phyloP scores from a whole-genome alignment of 2,329 filamentous ascomycete species.

The Boeremia exigua region DNA sequence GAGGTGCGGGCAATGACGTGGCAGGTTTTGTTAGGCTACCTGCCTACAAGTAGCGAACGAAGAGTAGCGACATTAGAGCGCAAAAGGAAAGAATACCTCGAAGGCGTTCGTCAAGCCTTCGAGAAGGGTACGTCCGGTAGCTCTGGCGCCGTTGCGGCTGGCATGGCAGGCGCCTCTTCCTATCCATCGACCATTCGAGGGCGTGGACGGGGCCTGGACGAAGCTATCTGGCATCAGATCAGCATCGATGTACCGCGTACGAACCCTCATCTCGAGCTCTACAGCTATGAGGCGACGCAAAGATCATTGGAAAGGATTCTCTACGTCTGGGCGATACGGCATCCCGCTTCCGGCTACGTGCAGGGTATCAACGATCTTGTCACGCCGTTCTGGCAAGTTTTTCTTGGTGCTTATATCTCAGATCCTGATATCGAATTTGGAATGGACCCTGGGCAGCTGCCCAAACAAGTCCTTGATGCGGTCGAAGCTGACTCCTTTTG shows the following conservation, averaged over 20 bases:
- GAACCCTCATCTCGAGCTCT: constrained; percentile 93
- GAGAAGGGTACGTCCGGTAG: constrained; percentile 58
- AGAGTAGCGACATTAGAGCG: constrained; percentile 88
- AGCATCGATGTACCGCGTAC: constrained; percentile 97
- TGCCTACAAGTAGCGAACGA: constrained; percentile 95
- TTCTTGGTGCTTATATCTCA: constrained; percentile 92
- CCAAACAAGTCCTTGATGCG: constrained; percentile 87
- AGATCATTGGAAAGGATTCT: constrained; percentile 91
- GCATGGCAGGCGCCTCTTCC: constrained; percentile 56
- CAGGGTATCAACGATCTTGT: constrained; percentile 99
- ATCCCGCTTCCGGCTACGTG: constrained; percentile 96
- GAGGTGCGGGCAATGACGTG: constrained; percentile 99
- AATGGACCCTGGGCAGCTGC: constrained; percentile 96
- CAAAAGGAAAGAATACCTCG: constrained; percentile 95
- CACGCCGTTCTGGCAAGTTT: constrained; percentile 98
- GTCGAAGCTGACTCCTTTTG: constrained; percentile 98
- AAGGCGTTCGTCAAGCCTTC: constrained; percentile 78
- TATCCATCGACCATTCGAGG: constrained; percentile 60
- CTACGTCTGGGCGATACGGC: constrained; percentile 96
- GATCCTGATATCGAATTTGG: constrained; percentile 89
- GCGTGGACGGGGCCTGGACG: constrained; percentile 79
- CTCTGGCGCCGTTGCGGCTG: constrained; percentile 19
- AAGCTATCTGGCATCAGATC: constrained; percentile 99
- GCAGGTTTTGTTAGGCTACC: constrained; percentile 92
- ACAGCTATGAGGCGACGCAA: constrained; percentile 95